phyloP scores from a whole-genome alignment of 1,284 basidiomycete genomes.

The Taiwanofungus camphoratus region DNA sequence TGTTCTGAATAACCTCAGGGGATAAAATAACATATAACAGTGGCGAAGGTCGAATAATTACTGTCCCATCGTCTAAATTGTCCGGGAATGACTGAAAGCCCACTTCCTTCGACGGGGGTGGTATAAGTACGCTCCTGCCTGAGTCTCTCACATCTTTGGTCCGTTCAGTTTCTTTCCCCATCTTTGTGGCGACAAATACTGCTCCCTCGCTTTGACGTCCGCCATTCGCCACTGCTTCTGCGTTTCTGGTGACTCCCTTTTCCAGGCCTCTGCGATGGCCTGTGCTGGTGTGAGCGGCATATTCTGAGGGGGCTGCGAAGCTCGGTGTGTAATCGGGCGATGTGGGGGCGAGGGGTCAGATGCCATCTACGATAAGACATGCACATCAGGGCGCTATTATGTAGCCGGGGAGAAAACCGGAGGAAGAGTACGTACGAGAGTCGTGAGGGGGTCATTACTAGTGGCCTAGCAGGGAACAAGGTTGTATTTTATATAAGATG shows the following conservation, averaged over 20 bases:
- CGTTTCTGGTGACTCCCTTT: slow-evolving; percentile 47
- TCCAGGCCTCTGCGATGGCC: slow-evolving; percentile 63
- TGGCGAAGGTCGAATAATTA: slow-evolving; percentile 7
- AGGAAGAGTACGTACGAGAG: slow-evolving; percentile 24
- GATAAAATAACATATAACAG: slow-evolving; percentile 3
- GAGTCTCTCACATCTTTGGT: slow-evolving; percentile 19
- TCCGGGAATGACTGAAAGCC: not conserved
- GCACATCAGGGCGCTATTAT: slow-evolving; percentile 9
- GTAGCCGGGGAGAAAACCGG: slow-evolving; percentile 9
- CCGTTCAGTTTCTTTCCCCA: slow-evolving; percentile 12
- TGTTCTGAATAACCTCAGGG: not conserved
- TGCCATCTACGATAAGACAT: slow-evolving; percentile 27
- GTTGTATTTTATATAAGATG: slow-evolving; percentile 31
- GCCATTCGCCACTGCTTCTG: slow-evolving; percentile 53
- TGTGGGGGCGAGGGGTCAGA: slow-evolving; percentile 27
- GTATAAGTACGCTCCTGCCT: slow-evolving; percentile 5
- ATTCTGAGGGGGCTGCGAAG: slow-evolving; percentile 16
- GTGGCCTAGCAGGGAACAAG: slow-evolving; percentile 18
- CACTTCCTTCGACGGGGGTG: not conserved
- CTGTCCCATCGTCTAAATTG: slow-evolving; percentile 1
- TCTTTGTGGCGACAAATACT: slow-evolving; percentile 24
- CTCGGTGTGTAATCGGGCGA: slow-evolving; percentile 15
- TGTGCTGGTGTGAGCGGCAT: slow-evolving; percentile 43
- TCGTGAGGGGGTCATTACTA: slow-evolving; percentile 30
- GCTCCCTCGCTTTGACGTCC: slow-evolving; percentile 39